Base-by-base conservation (phyloP, 371 early-diverging fungal genomes). In the Mucor saturninus region DNA sequence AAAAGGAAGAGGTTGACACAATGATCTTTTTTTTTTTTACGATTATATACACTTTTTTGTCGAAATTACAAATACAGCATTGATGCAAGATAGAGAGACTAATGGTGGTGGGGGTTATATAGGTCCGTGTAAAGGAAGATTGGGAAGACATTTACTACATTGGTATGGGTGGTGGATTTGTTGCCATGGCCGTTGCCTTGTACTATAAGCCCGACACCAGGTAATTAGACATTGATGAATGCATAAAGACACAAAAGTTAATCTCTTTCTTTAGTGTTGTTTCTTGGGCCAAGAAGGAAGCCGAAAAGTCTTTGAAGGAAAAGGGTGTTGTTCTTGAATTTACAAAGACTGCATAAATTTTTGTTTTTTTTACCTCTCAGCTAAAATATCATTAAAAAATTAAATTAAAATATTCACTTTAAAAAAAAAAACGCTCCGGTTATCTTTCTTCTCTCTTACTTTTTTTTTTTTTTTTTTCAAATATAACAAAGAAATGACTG, bases 181-280 rank as follows among this genome's bases (percentile, higher is more conserved):
- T 73, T 39, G 61, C 83, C 54, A 83, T 79, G 54, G 69, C 82
- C 45, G 79, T 76, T 58, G 67, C 77, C 35, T 67, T 84, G 59
- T 81, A 83, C 69, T 89, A 89, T 77, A 87, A 86, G 79, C 89
- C 89, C 60, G 86, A 89, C 69, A 84, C 84, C 56, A 86, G 84
- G 87, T 85, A 81, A 46, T 14, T 48, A 13, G 37, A 5, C 21
- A 32, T n/a, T 9, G 13, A 43, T 11, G 3, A 6, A 49, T 58
- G n/a, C 8, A 45, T 45, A 13, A 1, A n/a, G 21, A 39, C 6
- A 13, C 54, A 21, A 37, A 32, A 26, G 30, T 51, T 56, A 7
- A 35, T 35, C 35, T 28, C 28, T 46, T 58, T 32, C 38, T 46
- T 51, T 37, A 82, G 79, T 61, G 69, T 82, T 55, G 64, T 72